Percentiles rank a stretch among this genome's conserved stretches.
Evolutionary conservation across 2,329 filamentous ascomycete species (phyloP).

Genomic region (Colletotrichum sp.): DNA sequence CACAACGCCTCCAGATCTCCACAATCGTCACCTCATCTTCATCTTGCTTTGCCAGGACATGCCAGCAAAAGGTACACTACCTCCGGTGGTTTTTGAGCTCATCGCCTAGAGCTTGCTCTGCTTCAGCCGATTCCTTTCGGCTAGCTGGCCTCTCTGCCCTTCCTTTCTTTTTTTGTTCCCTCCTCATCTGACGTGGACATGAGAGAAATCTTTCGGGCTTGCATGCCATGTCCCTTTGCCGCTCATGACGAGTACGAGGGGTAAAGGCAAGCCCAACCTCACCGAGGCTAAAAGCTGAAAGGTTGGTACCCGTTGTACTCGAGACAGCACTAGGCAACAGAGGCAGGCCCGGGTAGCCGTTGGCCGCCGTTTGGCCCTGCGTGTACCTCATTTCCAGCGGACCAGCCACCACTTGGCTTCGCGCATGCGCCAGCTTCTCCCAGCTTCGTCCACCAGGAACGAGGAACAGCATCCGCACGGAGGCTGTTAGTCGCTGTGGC

Average conservation of each 20-base stretch:
- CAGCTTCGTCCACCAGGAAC: neutral
- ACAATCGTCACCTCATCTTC: slow-evolving; percentile 22
- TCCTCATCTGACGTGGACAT: neutral
- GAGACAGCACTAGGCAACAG: slow-evolving; percentile 16
- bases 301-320: slow-evolving; percentile 18
- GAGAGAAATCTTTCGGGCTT: neutral
- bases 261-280: neutral
- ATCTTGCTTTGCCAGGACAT: slow-evolving; percentile 18
- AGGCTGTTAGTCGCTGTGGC: neutral
- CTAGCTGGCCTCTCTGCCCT: neutral
- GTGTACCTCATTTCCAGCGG: slow-evolving; percentile 22
- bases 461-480: neutral
- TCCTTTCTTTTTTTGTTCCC: neutral
- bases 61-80: neutral
- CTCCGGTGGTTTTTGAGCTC: slow-evolving; percentile 3
- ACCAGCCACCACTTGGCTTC: slow-evolving; percentile 21
- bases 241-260: neutral
- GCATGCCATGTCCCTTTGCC: neutral
- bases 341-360: slow-evolving; percentile 19
- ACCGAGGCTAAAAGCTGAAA: slow-evolving; percentile 21
- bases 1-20: slow-evolving; percentile 18
- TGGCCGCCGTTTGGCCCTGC: slow-evolving; percentile 20
- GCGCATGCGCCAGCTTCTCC: slow-evolving; percentile 7
- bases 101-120: neutral
- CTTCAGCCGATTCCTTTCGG: neutral